A percentile compares a stretch with the other conserved stretches of the same genome.
Conservation (phyloP, 148 eudicot species). For the Rhododendron henanense region DNA sequence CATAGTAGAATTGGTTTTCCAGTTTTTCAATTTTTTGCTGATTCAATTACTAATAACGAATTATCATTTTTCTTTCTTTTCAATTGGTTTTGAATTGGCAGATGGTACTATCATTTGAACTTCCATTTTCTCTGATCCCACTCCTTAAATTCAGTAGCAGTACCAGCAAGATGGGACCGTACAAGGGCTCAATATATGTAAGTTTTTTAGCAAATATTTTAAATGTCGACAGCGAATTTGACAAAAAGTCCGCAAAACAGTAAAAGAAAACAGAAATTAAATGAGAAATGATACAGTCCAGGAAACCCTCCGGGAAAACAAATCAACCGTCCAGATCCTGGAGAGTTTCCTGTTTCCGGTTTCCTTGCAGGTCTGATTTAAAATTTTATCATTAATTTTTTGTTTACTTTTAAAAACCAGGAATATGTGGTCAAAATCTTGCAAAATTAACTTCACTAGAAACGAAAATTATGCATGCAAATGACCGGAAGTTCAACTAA, state of each 20-base stretch:
- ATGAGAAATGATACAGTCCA: no score
- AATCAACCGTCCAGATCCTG: no score
- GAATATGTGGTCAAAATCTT: not conserved
- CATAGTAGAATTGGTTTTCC: not conserved
- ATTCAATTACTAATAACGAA: not conserved
- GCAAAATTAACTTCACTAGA: not conserved
- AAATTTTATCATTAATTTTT: no score
- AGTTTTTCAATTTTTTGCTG: not conserved
- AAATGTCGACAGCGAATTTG: no score
- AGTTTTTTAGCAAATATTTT: no score
- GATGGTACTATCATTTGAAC: slow-evolving; percentile 80
- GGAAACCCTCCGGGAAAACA: no score
- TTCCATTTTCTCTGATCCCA: slow-evolving; percentile 75
- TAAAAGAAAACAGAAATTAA: no score
- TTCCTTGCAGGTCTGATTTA: no score
- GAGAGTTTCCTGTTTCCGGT: no score
- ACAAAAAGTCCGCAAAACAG: no score
- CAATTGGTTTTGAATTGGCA: not conserved
- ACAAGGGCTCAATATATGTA: slow-evolving; percentile 50
- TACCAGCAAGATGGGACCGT: slow-evolving; percentile 65
- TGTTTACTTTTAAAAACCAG: no score
- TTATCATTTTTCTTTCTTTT: not conserved
- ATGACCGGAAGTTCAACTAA: not conserved
- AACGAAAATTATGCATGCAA: not conserved
- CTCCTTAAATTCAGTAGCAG: slow-evolving; percentile 66